phyloP scores from a whole-genome alignment of 2,329 filamentous ascomycete genomes.

The Alternaria angustiovoidea region DNA sequence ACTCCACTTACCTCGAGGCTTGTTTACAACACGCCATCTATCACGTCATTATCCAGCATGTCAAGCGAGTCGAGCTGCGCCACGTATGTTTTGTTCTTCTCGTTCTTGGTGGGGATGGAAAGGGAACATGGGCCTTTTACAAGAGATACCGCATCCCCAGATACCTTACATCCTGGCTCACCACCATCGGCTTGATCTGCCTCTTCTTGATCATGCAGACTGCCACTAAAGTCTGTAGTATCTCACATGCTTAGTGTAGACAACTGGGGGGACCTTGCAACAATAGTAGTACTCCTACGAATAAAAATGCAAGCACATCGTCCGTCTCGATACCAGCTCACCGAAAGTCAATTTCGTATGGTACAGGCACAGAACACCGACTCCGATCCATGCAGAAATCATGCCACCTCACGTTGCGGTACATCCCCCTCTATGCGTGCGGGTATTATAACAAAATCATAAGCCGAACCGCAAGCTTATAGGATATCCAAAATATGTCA shows the following conservation, averaged over 20 bases:
- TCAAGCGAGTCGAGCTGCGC: slow-evolving; percentile 1
- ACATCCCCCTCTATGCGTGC: slow-evolving; percentile 13
- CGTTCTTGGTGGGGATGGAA: background rate
- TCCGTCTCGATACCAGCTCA: background rate
- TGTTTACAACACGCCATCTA: slow-evolving; percentile 13
- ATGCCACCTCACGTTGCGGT: slow-evolving; percentile 14
- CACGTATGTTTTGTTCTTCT: slow-evolving; percentile 1
- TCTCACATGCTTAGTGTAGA: background rate
- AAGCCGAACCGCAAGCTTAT: slow-evolving; percentile 12
- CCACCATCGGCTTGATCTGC: background rate
- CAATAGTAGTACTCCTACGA: background rate
- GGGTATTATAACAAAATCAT: slow-evolving; percentile 23
- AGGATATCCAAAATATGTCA: slow-evolving; percentile 18
- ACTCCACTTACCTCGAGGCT: background rate
- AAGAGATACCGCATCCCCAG: background rate
- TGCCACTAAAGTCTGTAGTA: background rate
- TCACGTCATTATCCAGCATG: slow-evolving; percentile 22
- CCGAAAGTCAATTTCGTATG: slow-evolving; percentile 9
- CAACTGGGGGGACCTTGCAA: background rate
- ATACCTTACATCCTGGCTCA: background rate
- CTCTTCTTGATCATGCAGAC: background rate
- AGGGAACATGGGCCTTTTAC: background rate
- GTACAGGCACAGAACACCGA: slow-evolving; percentile 11
- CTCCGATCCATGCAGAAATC: slow-evolving; percentile 14
- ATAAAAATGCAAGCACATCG: slow-evolving; percentile 6